These are phyloP conservation scores for Neonothopanus nambi DNA, from an alignment of 1,284 basidiomycete species.

Conservation along the genomic window DNA sequence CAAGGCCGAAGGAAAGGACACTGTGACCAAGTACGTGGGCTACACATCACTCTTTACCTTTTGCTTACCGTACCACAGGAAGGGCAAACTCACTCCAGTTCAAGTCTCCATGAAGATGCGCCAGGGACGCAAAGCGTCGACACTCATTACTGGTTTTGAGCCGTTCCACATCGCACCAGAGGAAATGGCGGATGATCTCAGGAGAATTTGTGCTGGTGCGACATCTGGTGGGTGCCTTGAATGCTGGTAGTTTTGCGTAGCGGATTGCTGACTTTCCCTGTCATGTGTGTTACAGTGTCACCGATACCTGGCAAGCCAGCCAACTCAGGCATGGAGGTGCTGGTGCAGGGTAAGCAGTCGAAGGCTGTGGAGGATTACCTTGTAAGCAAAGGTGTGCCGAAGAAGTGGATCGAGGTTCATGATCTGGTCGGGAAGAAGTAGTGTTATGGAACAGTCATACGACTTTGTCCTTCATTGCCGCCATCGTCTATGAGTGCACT, in stretches of 20 bases:
- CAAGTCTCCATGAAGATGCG: constrained; percentile 69
- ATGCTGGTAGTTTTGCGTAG: too few species aligned
- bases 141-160: constrained; percentile 78
- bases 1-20: constrained; percentile 47
- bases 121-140: constrained; percentile 77
- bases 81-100: constrained; percentile 73
- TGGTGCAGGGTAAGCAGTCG: constrained; percentile 82
- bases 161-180: constrained; percentile 67
- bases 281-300: constrained; percentile 43
- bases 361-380: constrained; percentile 68
- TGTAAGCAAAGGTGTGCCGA: constrained; percentile 70
- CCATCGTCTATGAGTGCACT: too few species aligned
- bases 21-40: constrained; percentile 52
- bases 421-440: constrained; percentile 48
- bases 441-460: too few species aligned
- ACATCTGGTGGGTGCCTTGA: constrained; percentile 56
- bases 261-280: not conserved
- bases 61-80: constrained; percentile 45
- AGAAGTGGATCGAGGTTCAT: constrained; percentile 69
- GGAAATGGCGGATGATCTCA: constrained; percentile 77
- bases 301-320: constrained; percentile 53
- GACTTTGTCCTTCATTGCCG: too few species aligned
- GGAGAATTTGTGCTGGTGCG: constrained; percentile 73
- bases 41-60: not conserved
- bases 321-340: constrained; percentile 58